phyloP scores from a whole-genome alignment of 2,329 filamentous ascomycete species.

The Saccharata proteae region DNA sequence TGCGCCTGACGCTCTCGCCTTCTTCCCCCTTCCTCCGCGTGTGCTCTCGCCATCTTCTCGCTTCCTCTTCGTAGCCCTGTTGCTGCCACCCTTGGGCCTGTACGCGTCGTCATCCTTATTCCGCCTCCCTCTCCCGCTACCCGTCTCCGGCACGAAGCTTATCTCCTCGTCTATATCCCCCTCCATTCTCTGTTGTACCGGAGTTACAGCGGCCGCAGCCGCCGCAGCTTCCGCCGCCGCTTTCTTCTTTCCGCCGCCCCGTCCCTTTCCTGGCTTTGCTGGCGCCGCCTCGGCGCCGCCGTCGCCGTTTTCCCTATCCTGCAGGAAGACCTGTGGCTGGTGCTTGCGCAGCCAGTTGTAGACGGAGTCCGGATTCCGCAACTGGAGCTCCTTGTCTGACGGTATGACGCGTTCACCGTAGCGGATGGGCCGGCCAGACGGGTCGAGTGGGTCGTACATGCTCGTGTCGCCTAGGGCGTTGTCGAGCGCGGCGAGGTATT shows the following conservation, averaged over 20 bases:
- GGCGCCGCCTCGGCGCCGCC: slow-evolving; percentile 21
- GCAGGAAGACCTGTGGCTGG: slow-evolving; percentile 72
- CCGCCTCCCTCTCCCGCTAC: slow-evolving; percentile 20
- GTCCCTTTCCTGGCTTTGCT: slow-evolving; percentile 20
- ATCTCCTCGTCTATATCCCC: slow-evolving; percentile 29
- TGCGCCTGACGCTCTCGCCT: no score
- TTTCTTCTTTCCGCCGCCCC: slow-evolving; percentile 16
- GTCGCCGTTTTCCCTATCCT: slow-evolving; percentile 48
- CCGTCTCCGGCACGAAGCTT: slow-evolving; percentile 19
- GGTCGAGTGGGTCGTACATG: slow-evolving; percentile 40
- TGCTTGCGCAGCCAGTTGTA: slow-evolving; percentile 91
- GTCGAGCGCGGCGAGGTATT: slow-evolving; percentile 59
- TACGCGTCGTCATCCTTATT: slow-evolving; percentile 30
- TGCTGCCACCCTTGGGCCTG: slow-evolving; percentile 36
- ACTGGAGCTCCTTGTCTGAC: slow-evolving; percentile 38
- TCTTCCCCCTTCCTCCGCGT: slow-evolving; percentile 4
- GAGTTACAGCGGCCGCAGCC: slow-evolving; percentile 19
- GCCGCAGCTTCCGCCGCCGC: slow-evolving; percentile 16
- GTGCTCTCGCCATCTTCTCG: slow-evolving; percentile 23
- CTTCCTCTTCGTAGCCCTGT: slow-evolving; percentile 30
- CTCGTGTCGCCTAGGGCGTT: slow-evolving; percentile 33
- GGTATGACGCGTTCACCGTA: slow-evolving; percentile 26
- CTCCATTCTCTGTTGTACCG: slow-evolving; percentile 23
- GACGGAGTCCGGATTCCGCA: slow-evolving; percentile 78
- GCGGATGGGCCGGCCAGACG: slow-evolving; percentile 27